phyloP scores from a whole-genome alignment of 2,329 filamentous ascomycete species.

The Cadophora gregata region DNA sequence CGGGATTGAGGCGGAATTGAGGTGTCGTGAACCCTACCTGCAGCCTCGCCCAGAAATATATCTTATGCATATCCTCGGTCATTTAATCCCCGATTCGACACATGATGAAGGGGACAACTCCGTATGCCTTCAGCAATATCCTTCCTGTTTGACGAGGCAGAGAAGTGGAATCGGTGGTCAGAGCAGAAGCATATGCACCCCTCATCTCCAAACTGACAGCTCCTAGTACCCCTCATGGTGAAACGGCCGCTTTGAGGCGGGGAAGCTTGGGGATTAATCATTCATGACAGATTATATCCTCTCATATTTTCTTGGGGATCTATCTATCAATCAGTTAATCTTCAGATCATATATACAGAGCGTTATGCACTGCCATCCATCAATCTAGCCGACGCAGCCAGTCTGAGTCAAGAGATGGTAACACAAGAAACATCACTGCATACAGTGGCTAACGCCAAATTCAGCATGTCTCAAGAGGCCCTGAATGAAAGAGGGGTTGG shows the following conservation, averaged over 20 bases:
- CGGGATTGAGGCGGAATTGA: background rate
- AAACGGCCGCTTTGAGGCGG: constrained; percentile 2
- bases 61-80: background rate
- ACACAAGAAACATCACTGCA: constrained; percentile 11
- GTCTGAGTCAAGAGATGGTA: background rate
- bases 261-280: background rate
- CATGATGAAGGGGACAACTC: background rate
- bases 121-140: background rate
- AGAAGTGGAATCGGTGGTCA: background rate
- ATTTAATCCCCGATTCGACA: background rate
- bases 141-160: background rate
- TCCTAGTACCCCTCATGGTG: background rate
- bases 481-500: background rate
- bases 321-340: background rate
- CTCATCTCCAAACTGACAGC: background rate
- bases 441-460: background rate
- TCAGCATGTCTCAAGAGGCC: background rate
- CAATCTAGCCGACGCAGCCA: constrained; percentile 10
- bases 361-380: background rate
- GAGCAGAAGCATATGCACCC: constrained; percentile 5
- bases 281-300: background rate
- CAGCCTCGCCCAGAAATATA: background rate
- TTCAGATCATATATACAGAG: background rate
- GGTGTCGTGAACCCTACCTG: background rate
- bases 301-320: background rate